These are phyloP conservation scores for Cladobotryum protrusum DNA, from an alignment of 2,329 filamentous ascomycete species.

Conservation along the genomic window DNA sequence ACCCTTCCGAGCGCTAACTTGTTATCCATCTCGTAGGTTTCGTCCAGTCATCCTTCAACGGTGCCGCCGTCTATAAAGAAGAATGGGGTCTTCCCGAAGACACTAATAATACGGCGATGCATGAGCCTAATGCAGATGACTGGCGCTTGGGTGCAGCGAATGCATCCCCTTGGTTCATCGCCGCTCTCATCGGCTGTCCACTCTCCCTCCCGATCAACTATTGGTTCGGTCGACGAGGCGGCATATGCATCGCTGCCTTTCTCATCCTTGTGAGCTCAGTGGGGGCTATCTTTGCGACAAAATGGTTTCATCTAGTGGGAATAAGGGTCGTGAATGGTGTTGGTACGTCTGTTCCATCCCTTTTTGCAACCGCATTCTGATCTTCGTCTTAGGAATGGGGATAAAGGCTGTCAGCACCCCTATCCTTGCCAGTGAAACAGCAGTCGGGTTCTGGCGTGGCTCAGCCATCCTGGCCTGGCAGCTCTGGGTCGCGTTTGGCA, in stretches of 20 bases:
- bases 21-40: conserved; percentile 25
- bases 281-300: conserved; percentile 27
- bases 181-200: conserved; percentile 33
- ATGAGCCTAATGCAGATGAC: conserved; percentile 15
- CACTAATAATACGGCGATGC: conserved; percentile 2
- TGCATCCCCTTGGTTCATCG: conserved; percentile 33
- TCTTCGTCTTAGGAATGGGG: conserved; percentile 34
- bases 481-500: conserved; percentile 34
- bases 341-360: conserved; percentile 22
- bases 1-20: neutral
- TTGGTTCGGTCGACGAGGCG: conserved; percentile 33
- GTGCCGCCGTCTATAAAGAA: conserved; percentile 28
- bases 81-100: conserved; percentile 16
- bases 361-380: neutral
- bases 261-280: conserved; percentile 35
- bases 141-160: conserved; percentile 37
- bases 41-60: conserved; percentile 39
- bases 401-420: conserved; percentile 43
- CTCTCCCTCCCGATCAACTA: conserved; percentile 36
- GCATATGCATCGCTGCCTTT: conserved; percentile 32
- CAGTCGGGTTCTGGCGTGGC: conserved; percentile 42
- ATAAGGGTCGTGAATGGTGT: conserved; percentile 34
- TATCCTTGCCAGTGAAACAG: conserved; percentile 41
- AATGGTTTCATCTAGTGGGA: conserved; percentile 28
- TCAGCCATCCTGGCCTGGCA: conserved; percentile 43